Percentiles rank a stretch among this genome's conserved stretches.
Evolutionary conservation across 805 yeast genomes (phyloP).

Genomic region (Cyberlindnera maclurae): DNA sequence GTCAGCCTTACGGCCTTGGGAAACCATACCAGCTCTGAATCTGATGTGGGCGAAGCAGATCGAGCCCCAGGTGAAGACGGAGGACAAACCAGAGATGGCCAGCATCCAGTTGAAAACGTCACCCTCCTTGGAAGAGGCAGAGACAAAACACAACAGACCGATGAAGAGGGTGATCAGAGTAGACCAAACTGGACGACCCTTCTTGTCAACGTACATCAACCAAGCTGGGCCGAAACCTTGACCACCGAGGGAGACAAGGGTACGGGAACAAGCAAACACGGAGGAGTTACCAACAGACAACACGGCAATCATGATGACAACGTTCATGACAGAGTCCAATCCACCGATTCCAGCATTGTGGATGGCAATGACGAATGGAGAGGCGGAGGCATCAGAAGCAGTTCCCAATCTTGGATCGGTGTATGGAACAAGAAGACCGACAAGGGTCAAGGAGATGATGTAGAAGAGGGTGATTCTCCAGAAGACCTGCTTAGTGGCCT

Average conservation of each 20-base stretch:
- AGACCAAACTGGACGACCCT: constrained; percentile 50
- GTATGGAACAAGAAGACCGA: constrained; percentile 71
- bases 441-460: constrained; percentile 46
- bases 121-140: constrained; percentile 50
- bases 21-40: constrained; percentile 49
- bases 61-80: constrained; percentile 77
- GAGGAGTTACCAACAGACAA: constrained; percentile 41
- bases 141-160: constrained; percentile 55
- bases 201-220: constrained; percentile 39
- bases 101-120: constrained; percentile 68
- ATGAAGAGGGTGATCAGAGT: constrained; percentile 34
- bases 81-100: constrained; percentile 70
- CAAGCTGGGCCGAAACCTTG: constrained; percentile 45
- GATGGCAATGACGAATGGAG: constrained; percentile 77
- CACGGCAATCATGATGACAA: constrained; percentile 53
- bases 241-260: constrained; percentile 43
- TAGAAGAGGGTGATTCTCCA: constrained; percentile 75
- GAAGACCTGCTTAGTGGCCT: constrained; percentile 45
- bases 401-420: constrained; percentile 40
- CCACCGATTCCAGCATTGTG: constrained; percentile 52
- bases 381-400: constrained; percentile 55
- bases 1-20: constrained; percentile 56
- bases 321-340: constrained; percentile 56
- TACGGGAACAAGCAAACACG: constrained; percentile 49
- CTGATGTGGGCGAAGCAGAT: constrained; percentile 63